Evolutionary conservation across 768 basidiomycete genomes (phyloP).

Genomic region (Termitomyces sp.): DNA sequence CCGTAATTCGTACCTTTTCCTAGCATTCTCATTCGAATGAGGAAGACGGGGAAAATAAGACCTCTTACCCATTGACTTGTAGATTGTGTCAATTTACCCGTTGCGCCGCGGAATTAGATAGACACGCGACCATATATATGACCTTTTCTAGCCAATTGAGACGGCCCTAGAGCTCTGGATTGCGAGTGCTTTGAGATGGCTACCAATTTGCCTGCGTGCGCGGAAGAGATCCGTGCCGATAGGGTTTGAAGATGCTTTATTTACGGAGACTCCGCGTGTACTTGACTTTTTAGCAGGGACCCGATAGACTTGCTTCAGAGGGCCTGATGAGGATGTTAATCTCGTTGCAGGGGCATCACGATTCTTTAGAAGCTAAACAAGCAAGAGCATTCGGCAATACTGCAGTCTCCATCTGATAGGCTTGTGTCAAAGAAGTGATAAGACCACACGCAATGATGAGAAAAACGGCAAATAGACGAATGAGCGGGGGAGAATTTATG

Average conservation of each 20-base stretch:
- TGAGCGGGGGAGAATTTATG: conserved; percentile 23
- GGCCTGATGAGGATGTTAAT: conserved; percentile 19
- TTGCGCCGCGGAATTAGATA: conserved; percentile 43
- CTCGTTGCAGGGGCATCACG: neutral
- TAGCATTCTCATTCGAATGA: neutral
- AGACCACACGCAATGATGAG: conserved; percentile 34
- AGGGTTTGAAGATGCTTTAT: conserved; percentile 51
- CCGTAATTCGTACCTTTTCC: no score
- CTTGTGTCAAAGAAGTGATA: conserved; percentile 51
- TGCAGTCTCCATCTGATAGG: conserved; percentile 34
- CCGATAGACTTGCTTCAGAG: conserved; percentile 52
- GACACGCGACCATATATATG: conserved; percentile 45
- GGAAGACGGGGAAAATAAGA: neutral
- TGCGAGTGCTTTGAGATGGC: conserved; percentile 37
- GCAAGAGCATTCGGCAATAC: conserved; percentile 42
- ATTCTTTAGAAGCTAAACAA: conserved; percentile 47
- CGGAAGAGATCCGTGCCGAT: conserved; percentile 53
- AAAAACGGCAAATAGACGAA: neutral
- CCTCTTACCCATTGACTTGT: conserved; percentile 44
- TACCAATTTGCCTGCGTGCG: conserved; percentile 44
- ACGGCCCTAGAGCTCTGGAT: conserved; percentile 40
- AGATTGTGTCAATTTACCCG: conserved; percentile 56
- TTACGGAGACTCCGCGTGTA: conserved; percentile 45
- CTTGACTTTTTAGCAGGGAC: conserved; percentile 58
- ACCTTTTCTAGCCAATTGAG: conserved; percentile 48